Conservation (phyloP, 2,329 filamentous ascomycete genomes). For the Ophiostoma angusticollis region DNA sequence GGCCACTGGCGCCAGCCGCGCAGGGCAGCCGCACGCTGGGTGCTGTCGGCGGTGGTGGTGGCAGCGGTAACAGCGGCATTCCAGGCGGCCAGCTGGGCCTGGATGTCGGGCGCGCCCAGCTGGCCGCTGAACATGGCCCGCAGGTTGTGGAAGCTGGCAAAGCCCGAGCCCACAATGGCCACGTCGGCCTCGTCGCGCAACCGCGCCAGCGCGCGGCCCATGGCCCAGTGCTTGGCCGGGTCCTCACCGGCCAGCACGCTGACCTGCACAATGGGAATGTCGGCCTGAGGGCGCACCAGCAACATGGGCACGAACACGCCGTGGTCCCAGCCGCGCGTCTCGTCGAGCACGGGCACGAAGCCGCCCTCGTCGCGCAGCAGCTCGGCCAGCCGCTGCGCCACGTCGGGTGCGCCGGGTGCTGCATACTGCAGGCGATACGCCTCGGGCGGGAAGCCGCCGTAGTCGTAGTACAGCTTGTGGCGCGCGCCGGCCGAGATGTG, state of each 20-base stretch:
- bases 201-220: conserved; percentile 37
- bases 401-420: conserved; percentile 39
- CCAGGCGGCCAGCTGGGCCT: conserved; percentile 26
- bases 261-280: conserved; percentile 43
- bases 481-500: conserved; percentile 36
- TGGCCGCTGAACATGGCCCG: conserved; percentile 28
- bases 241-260: conserved; percentile 41
- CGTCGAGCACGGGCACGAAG: conserved; percentile 27
- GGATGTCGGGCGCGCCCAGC: conserved; percentile 16
- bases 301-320: conserved; percentile 47
- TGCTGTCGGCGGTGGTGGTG: conserved; percentile 20
- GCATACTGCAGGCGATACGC: conserved; percentile 43
- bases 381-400: conserved; percentile 36
- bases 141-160: conserved; percentile 45
- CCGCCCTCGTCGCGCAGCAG: conserved; percentile 33
- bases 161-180: conserved; percentile 48
- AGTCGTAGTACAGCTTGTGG: conserved; percentile 41
- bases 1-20: conserved; percentile 34
- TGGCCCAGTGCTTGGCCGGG: conserved; percentile 32
- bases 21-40: conserved; percentile 28
- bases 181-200: conserved; percentile 37
- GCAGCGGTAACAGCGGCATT: conserved; percentile 32
- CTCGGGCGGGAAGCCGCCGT: conserved; percentile 44
- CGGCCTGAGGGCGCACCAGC: conserved; percentile 38
- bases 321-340: conserved; percentile 42